Base-by-base conservation (phyloP, 371 early-diverging fungal genomes). In the Umbelopsis sp. region DNA sequence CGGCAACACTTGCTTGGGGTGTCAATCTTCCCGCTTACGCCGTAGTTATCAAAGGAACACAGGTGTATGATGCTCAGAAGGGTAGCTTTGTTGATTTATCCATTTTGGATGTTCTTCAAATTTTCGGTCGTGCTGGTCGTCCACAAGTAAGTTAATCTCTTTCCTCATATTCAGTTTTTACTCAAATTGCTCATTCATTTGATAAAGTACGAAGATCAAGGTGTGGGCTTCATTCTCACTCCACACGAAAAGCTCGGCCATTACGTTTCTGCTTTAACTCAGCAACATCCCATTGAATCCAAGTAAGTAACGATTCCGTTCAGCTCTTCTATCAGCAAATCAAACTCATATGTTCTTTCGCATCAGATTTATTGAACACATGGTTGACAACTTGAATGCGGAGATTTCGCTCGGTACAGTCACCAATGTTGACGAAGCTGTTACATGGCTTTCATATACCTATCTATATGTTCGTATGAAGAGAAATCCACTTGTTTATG, bases 101-200 rank as follows among this genome's bases (percentile, higher is more conserved):
- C 0, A 94, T 97, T 73, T 80, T 98, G 53, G 99, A 98, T 80
- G 98, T 98, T 2, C 83, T 99, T 67, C 99, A 99, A 80, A 99
- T 99, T 68, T 99, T 99, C 81, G 99, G 99, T 71, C 94, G 99
- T 76, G 99, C 99, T 41, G 99, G 99, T 70, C 92, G 98, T 69
- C 97, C 97, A 44, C 94, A 93, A 72, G 82, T 77, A 73, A 64
- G 65, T 8, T 4, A 38, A 32, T 29, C 7, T 12, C n/a, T 16
- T 32, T 32, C 0, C 1, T 57, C 32, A 16, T 25, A 1, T 57
- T 65, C n/a, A 65, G 9, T 0, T 41, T 57, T 29, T 50, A 41
- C 5, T 63, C 50, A 20, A 50, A 3, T n/a, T n/a, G 5, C n/a
- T 50, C 5, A 18, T 48, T 8, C 8, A 22, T 50, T 51, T 0